Evolutionary conservation across 768 basidiomycete species (phyloP).

Genomic region (Tulasnella sp.): DNA sequence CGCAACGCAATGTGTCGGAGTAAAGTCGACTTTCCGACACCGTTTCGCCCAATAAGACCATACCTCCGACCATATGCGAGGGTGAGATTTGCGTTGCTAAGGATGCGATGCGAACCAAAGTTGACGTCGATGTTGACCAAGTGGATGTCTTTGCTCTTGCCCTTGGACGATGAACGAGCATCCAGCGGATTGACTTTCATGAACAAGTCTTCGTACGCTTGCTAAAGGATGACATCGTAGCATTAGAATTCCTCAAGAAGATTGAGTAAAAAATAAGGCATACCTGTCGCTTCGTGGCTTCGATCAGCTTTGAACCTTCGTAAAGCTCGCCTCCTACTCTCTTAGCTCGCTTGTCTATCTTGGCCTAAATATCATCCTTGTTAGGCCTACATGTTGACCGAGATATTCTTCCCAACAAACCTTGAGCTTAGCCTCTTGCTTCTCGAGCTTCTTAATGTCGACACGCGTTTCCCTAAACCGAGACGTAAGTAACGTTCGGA

Average conservation of each 20-base stretch:
- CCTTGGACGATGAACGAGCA: slow-evolving; percentile 64
- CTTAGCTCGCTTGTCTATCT: slow-evolving; percentile 92
- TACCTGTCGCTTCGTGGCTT: slow-evolving; percentile 85
- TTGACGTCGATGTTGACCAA: slow-evolving; percentile 91
- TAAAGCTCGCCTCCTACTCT: slow-evolving; percentile 59
- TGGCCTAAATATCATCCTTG: slow-evolving; percentile 49
- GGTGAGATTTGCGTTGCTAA: slow-evolving; percentile 80
- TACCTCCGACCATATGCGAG: slow-evolving; percentile 85
- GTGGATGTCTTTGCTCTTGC: slow-evolving; percentile 97
- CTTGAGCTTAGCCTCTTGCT: slow-evolving; percentile 93
- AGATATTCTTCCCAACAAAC: slow-evolving; percentile 36
- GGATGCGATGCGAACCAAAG: slow-evolving; percentile 89
- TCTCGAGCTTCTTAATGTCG: slow-evolving; percentile 92
- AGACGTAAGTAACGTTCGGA: slow-evolving; percentile 22
- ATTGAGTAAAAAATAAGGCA: background rate
- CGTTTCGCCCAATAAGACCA: slow-evolving; percentile 85
- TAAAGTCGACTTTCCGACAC: slow-evolving; percentile 80
- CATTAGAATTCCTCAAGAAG: background rate
- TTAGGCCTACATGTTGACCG: background rate
- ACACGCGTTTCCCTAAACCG: slow-evolving; percentile 64
- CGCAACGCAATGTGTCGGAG: slow-evolving; percentile 90
- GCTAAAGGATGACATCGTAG: slow-evolving; percentile 38
- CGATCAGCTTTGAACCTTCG: slow-evolving; percentile 91
- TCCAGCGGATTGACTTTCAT: slow-evolving; percentile 98
- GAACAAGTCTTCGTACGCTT: slow-evolving; percentile 98